Percentiles rank a stretch among this genome's conserved stretches.
phyloP scores from a whole-genome alignment of 2,329 filamentous ascomycete species.

The Fulvia fulva region DNA sequence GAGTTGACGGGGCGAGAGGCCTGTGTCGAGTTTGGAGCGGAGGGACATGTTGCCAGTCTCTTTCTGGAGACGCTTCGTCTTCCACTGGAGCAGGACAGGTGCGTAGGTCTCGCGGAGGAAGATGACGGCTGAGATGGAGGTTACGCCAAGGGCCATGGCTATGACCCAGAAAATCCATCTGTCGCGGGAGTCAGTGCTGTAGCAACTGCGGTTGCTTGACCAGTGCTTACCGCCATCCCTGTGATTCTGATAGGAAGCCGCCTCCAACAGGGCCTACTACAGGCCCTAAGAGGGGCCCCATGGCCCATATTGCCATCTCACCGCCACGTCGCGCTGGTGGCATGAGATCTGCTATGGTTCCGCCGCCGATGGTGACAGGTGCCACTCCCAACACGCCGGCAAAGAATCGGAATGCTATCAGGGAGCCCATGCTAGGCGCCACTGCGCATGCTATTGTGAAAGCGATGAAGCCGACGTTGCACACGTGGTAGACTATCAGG shows the following conservation, averaged over 20 bases:
- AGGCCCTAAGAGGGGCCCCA: constrained; percentile 14
- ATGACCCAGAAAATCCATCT: constrained; percentile 67
- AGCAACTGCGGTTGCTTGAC: neutral
- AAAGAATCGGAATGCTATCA: constrained; percentile 32
- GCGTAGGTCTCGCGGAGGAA: constrained; percentile 47
- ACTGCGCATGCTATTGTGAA: constrained; percentile 33
- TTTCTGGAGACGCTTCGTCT: constrained; percentile 45
- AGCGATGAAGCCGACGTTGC: constrained; percentile 30
- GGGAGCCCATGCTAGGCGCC: constrained; percentile 26
- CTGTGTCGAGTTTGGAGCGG: constrained; percentile 38
- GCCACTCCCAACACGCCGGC: constrained; percentile 31
- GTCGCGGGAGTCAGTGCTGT: neutral
- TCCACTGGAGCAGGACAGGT: constrained; percentile 44
- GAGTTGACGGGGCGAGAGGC: constrained; percentile 37
- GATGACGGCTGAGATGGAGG: constrained; percentile 38
- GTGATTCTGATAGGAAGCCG: constrained; percentile 58
- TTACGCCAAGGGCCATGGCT: constrained; percentile 19
- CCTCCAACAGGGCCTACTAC: constrained; percentile 56
- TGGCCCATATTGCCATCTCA: constrained; percentile 30
- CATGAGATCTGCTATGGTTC: constrained; percentile 31
- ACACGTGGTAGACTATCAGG: constrained; percentile 27
- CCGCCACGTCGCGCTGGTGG: constrained; percentile 27
- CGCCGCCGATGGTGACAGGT: constrained; percentile 29
- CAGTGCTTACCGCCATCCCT: constrained; percentile 63
- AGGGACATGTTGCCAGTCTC: constrained; percentile 46